A percentile compares a stretch with the other conserved stretches of the same genome.
These are phyloP conservation scores for Lepiota brunneoincarnata DNA, from an alignment of 768 basidiomycete species.

Conservation along the genomic window DNA sequence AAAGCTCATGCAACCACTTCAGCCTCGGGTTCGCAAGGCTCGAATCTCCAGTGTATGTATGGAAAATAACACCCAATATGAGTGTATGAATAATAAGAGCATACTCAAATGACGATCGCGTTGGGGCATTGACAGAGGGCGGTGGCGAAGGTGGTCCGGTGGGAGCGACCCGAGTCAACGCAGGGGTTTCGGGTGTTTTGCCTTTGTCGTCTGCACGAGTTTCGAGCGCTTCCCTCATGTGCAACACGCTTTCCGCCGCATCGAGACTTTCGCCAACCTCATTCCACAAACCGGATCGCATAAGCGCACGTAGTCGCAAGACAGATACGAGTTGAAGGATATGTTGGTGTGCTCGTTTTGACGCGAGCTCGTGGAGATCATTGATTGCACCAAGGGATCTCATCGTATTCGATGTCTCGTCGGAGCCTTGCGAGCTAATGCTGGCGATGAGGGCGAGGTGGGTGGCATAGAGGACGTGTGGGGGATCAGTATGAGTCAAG, in stretches of 20 bases:
- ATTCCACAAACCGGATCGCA: constrained; percentile 57
- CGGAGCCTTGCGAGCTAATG: constrained; percentile 17
- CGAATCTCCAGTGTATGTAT: constrained; percentile 57
- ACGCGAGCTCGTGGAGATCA: constrained; percentile 26
- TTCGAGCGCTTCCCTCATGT: constrained; percentile 49
- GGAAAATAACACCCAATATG: constrained; percentile 57
- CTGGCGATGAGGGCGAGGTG: constrained; percentile 55
- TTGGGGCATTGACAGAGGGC: no score
- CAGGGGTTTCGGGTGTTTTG: no score
- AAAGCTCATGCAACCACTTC: constrained; percentile 57
- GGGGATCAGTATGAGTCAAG: constrained; percentile 46
- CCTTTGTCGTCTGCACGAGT: neutral
- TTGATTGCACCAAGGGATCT: constrained; percentile 31
- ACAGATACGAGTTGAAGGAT: constrained; percentile 34
- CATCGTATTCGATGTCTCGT: constrained; percentile 15
- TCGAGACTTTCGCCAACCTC: constrained; percentile 52
- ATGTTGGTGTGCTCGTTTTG: constrained; percentile 32
- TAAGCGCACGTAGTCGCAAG: constrained; percentile 46
- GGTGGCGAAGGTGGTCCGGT: no score
- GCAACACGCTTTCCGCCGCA: constrained; percentile 44
- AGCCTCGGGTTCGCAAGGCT: constrained; percentile 48
- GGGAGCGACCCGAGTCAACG: no score
- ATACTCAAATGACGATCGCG: constrained; percentile 19
- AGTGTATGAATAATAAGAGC: constrained; percentile 54
- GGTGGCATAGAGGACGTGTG: constrained; percentile 49